A percentile compares a stretch with the other conserved stretches of the same genome.
phyloP scores from a whole-genome alignment of 2,329 filamentous ascomycete genomes.

The Stemphylium vesicarium region DNA sequence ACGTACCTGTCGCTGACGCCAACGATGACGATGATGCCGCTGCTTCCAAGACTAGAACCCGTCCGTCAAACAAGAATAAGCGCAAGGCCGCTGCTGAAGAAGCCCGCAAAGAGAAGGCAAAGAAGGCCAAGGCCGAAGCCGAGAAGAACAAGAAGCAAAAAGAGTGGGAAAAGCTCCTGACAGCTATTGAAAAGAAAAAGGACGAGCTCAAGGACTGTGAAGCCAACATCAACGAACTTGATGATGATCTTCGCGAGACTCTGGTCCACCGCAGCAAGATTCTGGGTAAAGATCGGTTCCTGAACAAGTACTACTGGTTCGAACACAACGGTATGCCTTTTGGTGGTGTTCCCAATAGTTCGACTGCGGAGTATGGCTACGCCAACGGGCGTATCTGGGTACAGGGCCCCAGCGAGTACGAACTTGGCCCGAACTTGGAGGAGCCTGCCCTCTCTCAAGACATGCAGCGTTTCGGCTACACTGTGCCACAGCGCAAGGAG shows the following conservation, averaged over 20 bases:
- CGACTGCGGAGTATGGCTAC: constrained; percentile 84
- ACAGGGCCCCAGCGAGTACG: constrained; percentile 89
- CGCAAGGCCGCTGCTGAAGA: constrained; percentile 72
- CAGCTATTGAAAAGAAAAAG: constrained; percentile 88
- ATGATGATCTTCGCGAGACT: constrained; percentile 91
- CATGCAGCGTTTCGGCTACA: constrained; percentile 77
- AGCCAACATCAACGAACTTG: constrained; percentile 80
- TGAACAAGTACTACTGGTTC: constrained; percentile 99
- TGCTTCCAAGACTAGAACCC: constrained; percentile 65
- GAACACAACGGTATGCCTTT: constrained; percentile 98
- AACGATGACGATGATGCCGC: constrained; percentile 60
- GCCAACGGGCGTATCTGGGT: constrained; percentile 97
- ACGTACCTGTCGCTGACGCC: constrained; percentile 69
- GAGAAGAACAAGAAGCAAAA: constrained; percentile 77
- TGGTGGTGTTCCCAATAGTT: constrained; percentile 83
- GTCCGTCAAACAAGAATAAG: constrained; percentile 69
- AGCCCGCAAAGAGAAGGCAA: constrained; percentile 69
- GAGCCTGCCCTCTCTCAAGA: constrained; percentile 77
- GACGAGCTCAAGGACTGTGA: constrained; percentile 81
- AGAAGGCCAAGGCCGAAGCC: constrained; percentile 64
- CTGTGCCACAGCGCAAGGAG: constrained; percentile 82
- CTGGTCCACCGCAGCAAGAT: constrained; percentile 90
- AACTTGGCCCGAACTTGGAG: constrained; percentile 61
- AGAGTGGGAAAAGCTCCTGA: constrained; percentile 84
- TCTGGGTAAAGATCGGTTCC: constrained; percentile 93